phyloP scores from a whole-genome alignment of 805 yeast species.

The Hanseniaspora lachancei region DNA sequence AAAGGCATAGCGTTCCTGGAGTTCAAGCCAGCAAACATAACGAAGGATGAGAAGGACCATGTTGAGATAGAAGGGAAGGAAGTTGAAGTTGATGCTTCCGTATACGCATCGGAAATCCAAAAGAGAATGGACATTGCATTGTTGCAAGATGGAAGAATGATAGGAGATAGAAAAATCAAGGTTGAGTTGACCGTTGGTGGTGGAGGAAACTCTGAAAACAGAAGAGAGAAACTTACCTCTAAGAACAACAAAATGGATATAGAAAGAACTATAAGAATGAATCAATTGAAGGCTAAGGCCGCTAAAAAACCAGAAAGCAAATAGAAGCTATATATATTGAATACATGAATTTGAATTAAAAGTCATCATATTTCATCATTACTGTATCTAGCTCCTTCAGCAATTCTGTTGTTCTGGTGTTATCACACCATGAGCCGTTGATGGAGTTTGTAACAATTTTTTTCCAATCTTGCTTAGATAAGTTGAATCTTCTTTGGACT shows the following conservation, averaged over 20 bases:
- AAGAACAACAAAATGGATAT: slow-evolving; percentile 65
- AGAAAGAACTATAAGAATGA: slow-evolving; percentile 51
- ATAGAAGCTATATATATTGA: slow-evolving; percentile 7
- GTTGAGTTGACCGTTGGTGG: slow-evolving; percentile 97
- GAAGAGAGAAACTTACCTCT: slow-evolving; percentile 56
- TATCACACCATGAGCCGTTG: slow-evolving; percentile 59
- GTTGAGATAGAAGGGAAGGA: slow-evolving; percentile 11
- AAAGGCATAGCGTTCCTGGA: slow-evolving; percentile 90
- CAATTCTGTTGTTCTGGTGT: slow-evolving; percentile 42
- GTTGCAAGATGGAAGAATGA: slow-evolving; percentile 61
- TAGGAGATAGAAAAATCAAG: slow-evolving; percentile 68
- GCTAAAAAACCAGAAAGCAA: slow-evolving; percentile 5
- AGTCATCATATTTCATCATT: slow-evolving; percentile 27
- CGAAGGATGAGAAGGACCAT: slow-evolving; percentile 21
- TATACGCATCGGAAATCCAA: slow-evolving; percentile 39
- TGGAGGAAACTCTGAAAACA: slow-evolving; percentile 71
- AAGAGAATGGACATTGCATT: slow-evolving; percentile 74
- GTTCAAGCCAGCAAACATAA: slow-evolving; percentile 39
- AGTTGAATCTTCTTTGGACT: slow-evolving; percentile 54
- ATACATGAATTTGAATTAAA: neutral
- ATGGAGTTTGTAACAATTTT: slow-evolving; percentile 52
- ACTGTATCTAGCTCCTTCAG: slow-evolving; percentile 32
- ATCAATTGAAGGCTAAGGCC: slow-evolving; percentile 32
- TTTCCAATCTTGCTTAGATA: slow-evolving; percentile 49
- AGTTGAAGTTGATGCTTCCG: neutral